Evolutionary conservation across 164 flowering plant genomes (phyloP), one percentile per base, ranked within the genome.

Genomic region (Vitis riparia): DNA sequence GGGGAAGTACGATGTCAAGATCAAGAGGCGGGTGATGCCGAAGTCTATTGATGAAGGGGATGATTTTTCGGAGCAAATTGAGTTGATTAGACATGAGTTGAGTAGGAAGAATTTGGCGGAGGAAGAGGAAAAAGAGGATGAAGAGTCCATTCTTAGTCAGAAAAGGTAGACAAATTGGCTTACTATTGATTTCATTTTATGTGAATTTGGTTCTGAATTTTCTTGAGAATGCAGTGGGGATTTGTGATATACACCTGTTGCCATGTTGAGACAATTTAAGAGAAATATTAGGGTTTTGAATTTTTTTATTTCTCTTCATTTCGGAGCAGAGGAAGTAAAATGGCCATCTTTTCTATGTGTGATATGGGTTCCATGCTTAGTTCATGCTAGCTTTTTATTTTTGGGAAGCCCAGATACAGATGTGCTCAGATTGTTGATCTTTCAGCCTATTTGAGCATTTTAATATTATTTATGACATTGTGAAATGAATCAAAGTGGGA

Each of bases 1-100:
- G 79, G 89, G 90, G 62, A 86, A 89, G 71, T 73, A 84, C 76
- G 98, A 93, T 81, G 29, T 78, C 50, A 95, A 87, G 86, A 80
- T n/a, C 5, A 81, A 52, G 13, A 87, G 79, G 75, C 67, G 87
- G 48, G 76, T 69, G 30, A 85, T 84, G 0, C 69, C 68, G 61
- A 81, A 76, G 76, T n/a, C 52, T 29, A 15, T 71, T 65, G 97
- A 86, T 51, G 81, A 82, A n/a, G 89, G 83, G 67, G 62, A 48
- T 70, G 82, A 72, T 62, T 73, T 82, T 53, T 77, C 83, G 1
- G 70, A 73, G 76, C 79, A 85, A 58, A 77, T 91, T 66, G 84
- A 84, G 77, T 71, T 67, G 68, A 86, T 92, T 57, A 83, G 87
- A 70, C 79, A 84, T 23, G 91, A 92, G 73, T 62, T 92, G 52